phyloP scores from a whole-genome alignment of 148 eudicot species.

The Heliosperma pusillum region DNA sequence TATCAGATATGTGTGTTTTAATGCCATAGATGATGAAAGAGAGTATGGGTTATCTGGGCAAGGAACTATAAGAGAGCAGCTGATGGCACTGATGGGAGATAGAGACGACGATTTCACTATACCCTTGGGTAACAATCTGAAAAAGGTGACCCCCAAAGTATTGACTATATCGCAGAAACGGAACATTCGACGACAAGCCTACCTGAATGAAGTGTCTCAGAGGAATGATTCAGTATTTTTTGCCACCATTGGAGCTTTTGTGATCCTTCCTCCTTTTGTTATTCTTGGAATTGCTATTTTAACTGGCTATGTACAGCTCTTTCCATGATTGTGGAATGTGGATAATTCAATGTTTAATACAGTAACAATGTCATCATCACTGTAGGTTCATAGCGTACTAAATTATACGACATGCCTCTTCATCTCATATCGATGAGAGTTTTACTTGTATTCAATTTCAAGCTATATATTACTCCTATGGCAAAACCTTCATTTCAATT shows the following conservation, averaged over 20 bases:
- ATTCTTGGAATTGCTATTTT: conserved; percentile 71
- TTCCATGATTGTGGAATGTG: conserved; percentile 50
- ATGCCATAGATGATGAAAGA: conserved; percentile 47
- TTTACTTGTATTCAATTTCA: too few relatives aligned
- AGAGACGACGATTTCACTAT: conserved; percentile 75
- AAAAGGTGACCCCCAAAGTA: conserved; percentile 72
- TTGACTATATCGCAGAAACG: conserved; percentile 89
- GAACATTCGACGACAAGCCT: conserved; percentile 75
- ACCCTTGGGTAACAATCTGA: conserved; percentile 76
- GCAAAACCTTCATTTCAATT: too few relatives aligned
- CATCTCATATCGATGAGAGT: too few relatives aligned
- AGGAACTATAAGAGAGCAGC: conserved; percentile 71
- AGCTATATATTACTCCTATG: too few relatives aligned
- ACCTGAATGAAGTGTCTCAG: conserved; percentile 76
- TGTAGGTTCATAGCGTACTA: background rate
- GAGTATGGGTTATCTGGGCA: conserved; percentile 32
- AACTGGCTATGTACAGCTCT: conserved; percentile 91
- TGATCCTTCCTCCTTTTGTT: conserved; percentile 71
- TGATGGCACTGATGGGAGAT: conserved; percentile 49
- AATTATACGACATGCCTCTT: too few relatives aligned
- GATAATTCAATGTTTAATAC: background rate
- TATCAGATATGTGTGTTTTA: background rate
- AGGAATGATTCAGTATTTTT: conserved; percentile 84
- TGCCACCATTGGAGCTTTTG: conserved; percentile 88
- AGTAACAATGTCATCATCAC: background rate